Evolutionary conservation across 169 alveolate species (phyloP), one percentile per base, ranked within the genome.

Genomic region (Cryptosporidium ryanae): DNA sequence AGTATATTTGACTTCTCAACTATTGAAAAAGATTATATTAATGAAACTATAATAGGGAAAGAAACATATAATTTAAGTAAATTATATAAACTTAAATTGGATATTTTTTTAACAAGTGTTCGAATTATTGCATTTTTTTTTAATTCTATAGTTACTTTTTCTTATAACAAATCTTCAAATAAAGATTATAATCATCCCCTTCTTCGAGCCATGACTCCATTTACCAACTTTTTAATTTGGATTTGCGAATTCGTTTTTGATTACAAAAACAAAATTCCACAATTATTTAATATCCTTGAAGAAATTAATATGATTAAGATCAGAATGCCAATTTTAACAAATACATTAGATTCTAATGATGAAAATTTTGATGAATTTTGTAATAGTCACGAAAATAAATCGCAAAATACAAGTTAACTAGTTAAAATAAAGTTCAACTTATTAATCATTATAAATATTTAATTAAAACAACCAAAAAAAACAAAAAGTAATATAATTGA

Each of bases 241-340:
- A 59, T 76, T 27, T 76, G 87, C 25, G 87, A 76, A 49, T 76
- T 76, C 23, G 68, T 61, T 21, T 76, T 76, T 61, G 87, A 76
- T 2, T 61, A 59, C 18, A 76, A 55, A 46, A 38, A 52, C 7
- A 32, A 55, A 50, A 76, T 76, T 61, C 87, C 87, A 0, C 38
- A n/a, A 43, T 7, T 76, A 31, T 59, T 43, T 34, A 52, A 76
- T 10, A 59, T 76, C 21, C 71, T 76, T 17, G 87, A 76, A 49
- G 87, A 76, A 57, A 55, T 76, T 18, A 76, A 76, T 59, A 55
- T 76, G 29, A 76, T 76, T 17, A 76, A 61, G 27, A 61, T 76
- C 17, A 76, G 87, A 59, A 55, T 76, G 23, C 87, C 87, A 34
- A 59, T 76, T 10, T 34, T 76, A 61, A 12, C 29, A 18, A 76